Evolutionary conservation across 305 asterid genomes (phyloP), one percentile per base, ranked within the genome.

Genomic region (Solanum hybrid): DNA sequence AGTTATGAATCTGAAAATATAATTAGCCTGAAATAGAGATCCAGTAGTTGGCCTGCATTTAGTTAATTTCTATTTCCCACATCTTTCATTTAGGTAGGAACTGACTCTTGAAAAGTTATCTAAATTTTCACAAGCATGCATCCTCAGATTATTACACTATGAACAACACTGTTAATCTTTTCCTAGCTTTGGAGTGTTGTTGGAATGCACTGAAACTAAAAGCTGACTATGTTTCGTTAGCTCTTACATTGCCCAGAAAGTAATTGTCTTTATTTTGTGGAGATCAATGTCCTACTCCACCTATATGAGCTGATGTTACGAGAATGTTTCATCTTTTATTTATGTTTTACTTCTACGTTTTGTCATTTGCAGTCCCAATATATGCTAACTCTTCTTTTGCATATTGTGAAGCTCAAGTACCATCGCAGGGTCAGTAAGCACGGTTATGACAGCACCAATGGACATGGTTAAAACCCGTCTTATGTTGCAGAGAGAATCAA

Each of bases 391-490:
- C 46, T 91, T 69, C 82, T 92, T 93, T 86, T 79, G 88, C 86
- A 79, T 91, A 89, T 90, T 89, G 39, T 91, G 86, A 91, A 97
- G 99, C 90, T 95, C 99, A 89, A 97, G 99, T 92, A 95, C 95
- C 34, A 91, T 95, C 83, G 98, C 99, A 34, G 99, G 99, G 89
- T 90, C 92, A 4, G 95, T 96, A 91, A 96, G 99, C 92, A 97
- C 99, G 90, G 89, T 97, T 92, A 85, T 96, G 91, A 97, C 99
- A 89, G 95, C 99, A 33, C 99, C 99, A 14, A 86, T 96, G 74
- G 99, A 97, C 93, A 94, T 95, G 97, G 95, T 97, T 88, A 97
- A 97, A 95, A 97, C 99, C 82, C 97, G 99, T 91, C 98, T 97
- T 83, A 97, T 96, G 99, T 87, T 97, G 96, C 99, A 97, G 90